phyloP scores from a whole-genome alignment of 2,329 filamentous ascomycete genomes.

The Colletotrichum sp. region DNA sequence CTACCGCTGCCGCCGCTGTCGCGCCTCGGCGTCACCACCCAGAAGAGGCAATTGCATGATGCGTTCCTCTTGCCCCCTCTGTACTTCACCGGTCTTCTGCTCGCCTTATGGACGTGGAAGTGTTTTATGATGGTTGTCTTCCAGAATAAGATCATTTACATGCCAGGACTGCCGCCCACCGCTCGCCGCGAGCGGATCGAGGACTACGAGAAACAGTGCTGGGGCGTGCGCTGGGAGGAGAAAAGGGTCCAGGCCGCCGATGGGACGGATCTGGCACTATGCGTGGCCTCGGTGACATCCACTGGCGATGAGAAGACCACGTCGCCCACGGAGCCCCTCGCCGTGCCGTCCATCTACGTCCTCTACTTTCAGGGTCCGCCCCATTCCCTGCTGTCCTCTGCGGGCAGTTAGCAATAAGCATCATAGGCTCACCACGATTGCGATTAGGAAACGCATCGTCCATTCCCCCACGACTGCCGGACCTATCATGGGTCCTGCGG shows the following conservation, averaged over 20 bases:
- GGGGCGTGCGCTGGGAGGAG: conserved; percentile 71
- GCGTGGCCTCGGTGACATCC: conserved; percentile 50
- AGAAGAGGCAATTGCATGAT: conserved; percentile 36
- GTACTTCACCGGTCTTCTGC: conserved; percentile 68
- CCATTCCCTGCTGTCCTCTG: conserved; percentile 5
- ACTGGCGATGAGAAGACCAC: conserved; percentile 16
- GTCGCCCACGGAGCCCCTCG: not conserved
- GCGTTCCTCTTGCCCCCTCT: conserved; percentile 66
- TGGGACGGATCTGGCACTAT: conserved; percentile 68
- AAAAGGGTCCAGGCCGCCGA: conserved; percentile 65
- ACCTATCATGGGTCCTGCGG: conserved; percentile 58
- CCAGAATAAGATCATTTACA: conserved; percentile 84
- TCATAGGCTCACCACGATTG: conserved; percentile 8
- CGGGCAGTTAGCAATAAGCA: not conserved
- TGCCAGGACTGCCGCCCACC: conserved; percentile 76
- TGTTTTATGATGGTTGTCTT: conserved; percentile 78
- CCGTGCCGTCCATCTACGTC: conserved; percentile 51
- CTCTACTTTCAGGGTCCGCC: conserved; percentile 60
- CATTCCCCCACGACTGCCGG: conserved; percentile 60
- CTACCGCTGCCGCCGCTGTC: conserved; percentile 1
- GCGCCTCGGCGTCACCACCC: conserved; percentile 19
- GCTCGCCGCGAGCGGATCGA: conserved; percentile 69
- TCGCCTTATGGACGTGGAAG: conserved; percentile 69
- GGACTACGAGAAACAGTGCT: conserved; percentile 65
- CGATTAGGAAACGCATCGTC: conserved; percentile 63